Base-by-base conservation (phyloP, 306 rosid species). In the Betula pendula region DNA sequence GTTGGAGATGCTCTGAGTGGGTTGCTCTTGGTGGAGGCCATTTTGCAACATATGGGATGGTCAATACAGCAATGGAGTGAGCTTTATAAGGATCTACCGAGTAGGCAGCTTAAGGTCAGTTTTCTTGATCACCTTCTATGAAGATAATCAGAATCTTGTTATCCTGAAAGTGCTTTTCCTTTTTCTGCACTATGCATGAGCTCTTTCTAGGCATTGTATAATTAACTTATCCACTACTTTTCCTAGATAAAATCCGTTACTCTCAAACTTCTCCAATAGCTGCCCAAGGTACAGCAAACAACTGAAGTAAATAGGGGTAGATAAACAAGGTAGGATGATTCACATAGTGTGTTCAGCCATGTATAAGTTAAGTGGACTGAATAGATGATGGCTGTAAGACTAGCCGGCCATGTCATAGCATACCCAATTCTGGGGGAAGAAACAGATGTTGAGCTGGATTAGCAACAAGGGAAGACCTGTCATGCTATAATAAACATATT, bases 1-100 rank as follows among this genome's bases (percentile, higher is more conserved):
- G 89, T 87, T 49, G 99, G 99, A 78, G 99, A 95, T 87, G 97
- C 97, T 72, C 79, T 95, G 82, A 89, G 97, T 70, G 99, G 91
- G 80, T 73, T 92, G 85, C 94, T 95, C 40, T 79, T 95, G 87
- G 97, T 95, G 79, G 97, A 95, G 91, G 96, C 89, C 79, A 88
- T 92, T 88, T 84, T 92, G 70, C 85, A 52, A 77, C 84, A 89
- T 79, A 81, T 76, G 90, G 88, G 90, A 71, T 95, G 97, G 97
- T 90, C 92, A 60, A 82, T 95, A 72, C 81, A 82, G 71, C 81
- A 52, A 87, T 95, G 99, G 97, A 92, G 70, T 83, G 88, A 88
- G 71, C 91, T 95, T 81, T 95, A 95, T 82, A 88, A 71, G 40
- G 99, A 95, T 87, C 89, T 95, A 72, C 99, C 97, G 5, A 92